Evolutionary conservation across 2,329 filamentous ascomycete genomes (phyloP).

Genomic region (Microdochium bolleyi): DNA sequence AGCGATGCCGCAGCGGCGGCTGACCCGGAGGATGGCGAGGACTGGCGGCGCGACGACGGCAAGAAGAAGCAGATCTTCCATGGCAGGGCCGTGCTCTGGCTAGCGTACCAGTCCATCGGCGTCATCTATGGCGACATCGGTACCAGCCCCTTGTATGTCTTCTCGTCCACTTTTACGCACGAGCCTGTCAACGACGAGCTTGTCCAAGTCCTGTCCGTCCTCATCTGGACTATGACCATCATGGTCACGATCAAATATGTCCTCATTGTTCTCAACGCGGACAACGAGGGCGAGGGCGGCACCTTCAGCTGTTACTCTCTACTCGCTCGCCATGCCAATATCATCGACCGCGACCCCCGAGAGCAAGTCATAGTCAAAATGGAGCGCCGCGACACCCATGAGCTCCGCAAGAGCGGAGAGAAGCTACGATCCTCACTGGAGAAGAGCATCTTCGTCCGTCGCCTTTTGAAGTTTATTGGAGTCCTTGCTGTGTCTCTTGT

Average conservation of each 20-base stretch:
- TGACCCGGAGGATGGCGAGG: constrained; percentile 22
- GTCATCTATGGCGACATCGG: constrained; percentile 67
- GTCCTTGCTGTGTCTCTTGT: constrained; percentile 62
- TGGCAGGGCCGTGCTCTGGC: constrained; percentile 28
- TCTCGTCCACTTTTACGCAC: constrained; percentile 55
- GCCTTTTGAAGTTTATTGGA: constrained; percentile 50
- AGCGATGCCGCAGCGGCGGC: constrained; percentile 10
- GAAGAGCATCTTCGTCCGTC: constrained; percentile 40
- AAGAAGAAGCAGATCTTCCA: constrained; percentile 27
- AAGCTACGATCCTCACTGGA: constrained; percentile 50
- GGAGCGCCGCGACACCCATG: constrained; percentile 48
- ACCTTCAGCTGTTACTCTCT: constrained; percentile 62
- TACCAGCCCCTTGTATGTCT: constrained; percentile 60
- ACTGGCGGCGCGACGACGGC: constrained; percentile 21
- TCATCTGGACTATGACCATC: constrained; percentile 61
- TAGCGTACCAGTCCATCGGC: constrained; percentile 57
- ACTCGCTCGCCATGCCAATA: constrained; percentile 53
- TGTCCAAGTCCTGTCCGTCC: constrained; percentile 57
- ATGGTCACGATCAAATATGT: constrained; percentile 66
- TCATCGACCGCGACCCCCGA: constrained; percentile 50
- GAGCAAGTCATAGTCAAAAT: constrained; percentile 47
- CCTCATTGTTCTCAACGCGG: constrained; percentile 55
- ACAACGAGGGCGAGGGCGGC: constrained; percentile 65
- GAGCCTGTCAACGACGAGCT: constrained; percentile 50
- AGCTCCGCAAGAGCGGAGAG: constrained; percentile 43